Percentiles rank a stretch among this genome's conserved stretches.
Conservation (phyloP, 75 land plant species). For the Pinus taeda region DNA sequence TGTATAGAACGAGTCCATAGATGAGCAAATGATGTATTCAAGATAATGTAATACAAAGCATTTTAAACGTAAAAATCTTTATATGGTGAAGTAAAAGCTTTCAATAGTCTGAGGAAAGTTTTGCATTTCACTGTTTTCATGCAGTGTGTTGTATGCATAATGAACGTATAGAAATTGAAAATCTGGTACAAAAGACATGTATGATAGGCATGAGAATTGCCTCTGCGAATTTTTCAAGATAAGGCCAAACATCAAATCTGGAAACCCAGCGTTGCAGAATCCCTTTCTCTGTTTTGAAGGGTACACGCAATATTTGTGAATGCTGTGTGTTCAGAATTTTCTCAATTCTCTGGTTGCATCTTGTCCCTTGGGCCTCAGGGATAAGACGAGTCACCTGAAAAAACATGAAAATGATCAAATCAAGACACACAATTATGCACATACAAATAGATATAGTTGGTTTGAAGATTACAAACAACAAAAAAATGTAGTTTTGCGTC, state of each 20-base stretch:
- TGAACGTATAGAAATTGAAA: background rate
- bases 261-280: slow-evolving; percentile 57
- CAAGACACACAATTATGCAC: background rate
- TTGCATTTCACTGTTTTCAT: background rate
- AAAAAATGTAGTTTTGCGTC: background rate
- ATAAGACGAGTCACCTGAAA: slow-evolving; percentile 63
- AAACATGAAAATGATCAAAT: background rate
- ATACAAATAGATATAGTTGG: background rate
- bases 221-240: slow-evolving; percentile 63
- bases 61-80: background rate
- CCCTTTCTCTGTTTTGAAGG: slow-evolving; percentile 53
- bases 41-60: background rate
- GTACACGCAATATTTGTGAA: slow-evolving; percentile 56
- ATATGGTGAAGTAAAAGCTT: background rate
- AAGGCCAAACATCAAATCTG: slow-evolving; percentile 77
- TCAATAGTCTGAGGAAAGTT: background rate
- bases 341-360: slow-evolving; percentile 58
- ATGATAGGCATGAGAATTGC: slow-evolving; percentile 12
- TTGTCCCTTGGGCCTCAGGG: slow-evolving; percentile 62
- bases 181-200: background rate
- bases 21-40: background rate
- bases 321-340: slow-evolving; percentile 47
- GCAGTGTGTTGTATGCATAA: background rate
- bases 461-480: background rate
- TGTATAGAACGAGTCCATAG: background rate